Percentiles rank a stretch among this genome's conserved stretches.
These are phyloP conservation scores for Tetrahymena borealis DNA, from an alignment of 73 alveolate genomes.

Conservation along the genomic window DNA sequence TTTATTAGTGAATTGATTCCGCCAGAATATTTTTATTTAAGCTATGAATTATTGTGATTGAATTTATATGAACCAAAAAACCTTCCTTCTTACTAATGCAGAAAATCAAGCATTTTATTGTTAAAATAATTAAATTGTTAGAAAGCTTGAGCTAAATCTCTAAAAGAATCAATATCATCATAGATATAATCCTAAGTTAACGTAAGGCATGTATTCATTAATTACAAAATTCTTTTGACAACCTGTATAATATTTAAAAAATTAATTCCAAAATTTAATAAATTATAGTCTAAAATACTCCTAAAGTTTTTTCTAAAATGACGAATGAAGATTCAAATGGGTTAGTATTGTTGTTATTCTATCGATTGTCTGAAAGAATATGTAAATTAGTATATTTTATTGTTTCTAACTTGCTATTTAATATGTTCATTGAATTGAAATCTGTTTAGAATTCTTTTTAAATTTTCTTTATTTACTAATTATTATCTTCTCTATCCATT, in stretches of 20 bases:
- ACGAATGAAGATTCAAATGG: background rate
- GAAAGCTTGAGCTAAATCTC: background rate
- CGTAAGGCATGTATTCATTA: background rate
- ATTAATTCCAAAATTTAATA: background rate
- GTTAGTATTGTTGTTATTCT: background rate
- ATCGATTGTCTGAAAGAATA: background rate
- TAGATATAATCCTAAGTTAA: background rate
- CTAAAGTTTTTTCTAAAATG: background rate
- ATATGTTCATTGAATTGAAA: background rate
- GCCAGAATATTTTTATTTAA: background rate
- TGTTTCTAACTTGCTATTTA: background rate
- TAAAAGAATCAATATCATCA: background rate
- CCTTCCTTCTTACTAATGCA: background rate
- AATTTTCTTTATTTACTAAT: background rate
- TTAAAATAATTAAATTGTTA: background rate
- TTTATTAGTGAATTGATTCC: background rate
- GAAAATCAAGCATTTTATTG: background rate
- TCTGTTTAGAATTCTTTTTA: background rate
- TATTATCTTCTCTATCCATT: background rate
- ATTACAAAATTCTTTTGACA: background rate
- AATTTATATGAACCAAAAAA: background rate
- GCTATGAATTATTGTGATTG: background rate
- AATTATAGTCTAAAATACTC: background rate
- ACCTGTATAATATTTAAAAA: background rate
- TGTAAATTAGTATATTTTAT: background rate